phyloP scores from a whole-genome alignment of 2,329 filamentous ascomycete species.

The Gremmenia infestans region DNA sequence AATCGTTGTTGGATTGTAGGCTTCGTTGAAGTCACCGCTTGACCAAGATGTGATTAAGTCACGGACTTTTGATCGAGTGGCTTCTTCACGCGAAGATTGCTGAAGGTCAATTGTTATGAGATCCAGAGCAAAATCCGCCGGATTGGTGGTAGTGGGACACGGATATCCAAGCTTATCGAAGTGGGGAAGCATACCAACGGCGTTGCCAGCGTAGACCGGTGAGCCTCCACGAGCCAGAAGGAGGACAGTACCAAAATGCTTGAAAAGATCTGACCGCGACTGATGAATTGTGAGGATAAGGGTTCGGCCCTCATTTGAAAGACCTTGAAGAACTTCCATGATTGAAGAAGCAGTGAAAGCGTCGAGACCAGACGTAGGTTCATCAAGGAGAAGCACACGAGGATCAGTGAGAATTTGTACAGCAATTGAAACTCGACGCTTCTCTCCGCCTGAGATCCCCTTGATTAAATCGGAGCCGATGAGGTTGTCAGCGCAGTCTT shows the following conservation, averaged over 20 bases:
- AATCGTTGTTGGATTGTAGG: constrained; percentile 21
- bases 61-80: constrained; percentile 58
- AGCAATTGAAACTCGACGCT: constrained; percentile 71
- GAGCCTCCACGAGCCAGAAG: constrained; percentile 66
- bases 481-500: constrained; percentile 71
- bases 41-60: constrained; percentile 57
- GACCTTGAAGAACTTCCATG: constrained; percentile 64
- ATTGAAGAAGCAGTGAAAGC: constrained; percentile 75
- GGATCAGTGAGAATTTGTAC: constrained; percentile 74
- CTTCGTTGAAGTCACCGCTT: constrained; percentile 18
- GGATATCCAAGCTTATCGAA: constrained; percentile 55
- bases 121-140: constrained; percentile 73
- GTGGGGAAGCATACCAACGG: constrained; percentile 59
- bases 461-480: constrained; percentile 69
- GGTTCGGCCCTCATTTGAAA: constrained; percentile 69
- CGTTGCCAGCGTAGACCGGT: constrained; percentile 62
- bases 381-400: constrained; percentile 66
- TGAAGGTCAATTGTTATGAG: constrained; percentile 73
- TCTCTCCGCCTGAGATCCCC: constrained; percentile 76
- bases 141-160: constrained; percentile 67
- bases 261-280: constrained; percentile 67
- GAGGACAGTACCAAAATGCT: constrained; percentile 65
- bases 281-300: constrained; percentile 76
- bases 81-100: constrained; percentile 54
- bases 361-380: constrained; percentile 71